Percentiles rank a stretch among this genome's conserved stretches.
These are phyloP conservation scores for Amanita pseudoporphyria DNA, from an alignment of 768 basidiomycete genomes.

Conservation along the genomic window DNA sequence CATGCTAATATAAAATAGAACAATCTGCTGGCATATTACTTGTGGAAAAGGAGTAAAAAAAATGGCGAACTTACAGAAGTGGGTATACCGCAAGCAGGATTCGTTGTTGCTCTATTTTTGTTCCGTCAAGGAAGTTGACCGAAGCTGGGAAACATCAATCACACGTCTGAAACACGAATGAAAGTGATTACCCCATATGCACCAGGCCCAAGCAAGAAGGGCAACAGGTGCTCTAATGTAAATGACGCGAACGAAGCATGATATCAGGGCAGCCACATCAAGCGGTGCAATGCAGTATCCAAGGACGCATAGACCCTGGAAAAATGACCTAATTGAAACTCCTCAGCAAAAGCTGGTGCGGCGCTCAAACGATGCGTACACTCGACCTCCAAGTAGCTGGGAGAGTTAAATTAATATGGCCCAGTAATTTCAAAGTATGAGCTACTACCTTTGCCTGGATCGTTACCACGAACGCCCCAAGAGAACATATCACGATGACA, in stretches of 20 bases:
- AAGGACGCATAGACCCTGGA: conserved; percentile 90
- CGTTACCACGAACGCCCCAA: conserved; percentile 87
- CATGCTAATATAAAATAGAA: conserved; percentile 94
- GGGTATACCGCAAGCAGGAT: conserved; percentile 94
- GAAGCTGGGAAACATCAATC: conserved; percentile 44
- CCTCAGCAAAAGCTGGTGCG: not conserved
- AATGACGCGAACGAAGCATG: conserved; percentile 77
- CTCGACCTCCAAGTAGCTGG: conserved; percentile 72
- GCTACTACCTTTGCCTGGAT: conserved; percentile 82
- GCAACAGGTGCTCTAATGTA: conserved; percentile 85
- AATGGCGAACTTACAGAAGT: conserved; percentile 52
- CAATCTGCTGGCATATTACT: conserved; percentile 33
- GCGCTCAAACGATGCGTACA: conserved; percentile 37
- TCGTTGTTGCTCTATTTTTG: conserved; percentile 84
- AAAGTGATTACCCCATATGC: conserved; percentile 79
- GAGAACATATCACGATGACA: conserved; percentile 86
- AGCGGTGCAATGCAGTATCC: conserved; percentile 95
- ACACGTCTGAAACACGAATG: not conserved
- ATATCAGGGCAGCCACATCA: conserved; percentile 80
- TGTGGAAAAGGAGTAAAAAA: not conserved
- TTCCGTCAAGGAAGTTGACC: conserved; percentile 92
- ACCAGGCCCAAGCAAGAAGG: conserved; percentile 88
- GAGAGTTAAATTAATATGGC: conserved; percentile 1
- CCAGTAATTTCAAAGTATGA: conserved; percentile 1
- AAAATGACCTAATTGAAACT: conserved; percentile 61